Evolutionary conservation across 331 rosid species (phyloP), one percentile per base, ranked within the genome.

Genomic region (Pyrus hybrid): DNA sequence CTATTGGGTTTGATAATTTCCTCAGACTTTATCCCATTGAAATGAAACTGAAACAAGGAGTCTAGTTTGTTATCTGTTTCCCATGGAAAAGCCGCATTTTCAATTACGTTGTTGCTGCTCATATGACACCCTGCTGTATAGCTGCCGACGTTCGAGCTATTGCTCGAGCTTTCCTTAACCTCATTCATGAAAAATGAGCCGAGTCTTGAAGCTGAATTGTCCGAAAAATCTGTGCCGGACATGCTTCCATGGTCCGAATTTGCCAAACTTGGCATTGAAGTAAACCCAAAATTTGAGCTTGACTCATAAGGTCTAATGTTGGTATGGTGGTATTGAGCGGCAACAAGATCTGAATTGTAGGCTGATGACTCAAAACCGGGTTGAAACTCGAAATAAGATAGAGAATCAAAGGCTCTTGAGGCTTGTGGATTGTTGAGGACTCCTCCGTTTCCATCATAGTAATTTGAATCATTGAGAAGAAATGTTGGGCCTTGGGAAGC

Each of bases 181-280:
- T 86, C 87, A 58, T 81, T 86, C 83, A 82, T 71, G 80, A 86
- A 81, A 69, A 84, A 74, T 22, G 88, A 90, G 49, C 84, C 78
- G 33, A 88, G 73, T 62, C 83, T 84, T 1, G 96, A 80, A 62
- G 72, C 91, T 6, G 93, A 89, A 37, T 87, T 89, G 70, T 91
- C 93, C 1, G 97, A 89, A 71, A 89, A 85, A 60, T 91, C 96
- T 4, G 88, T 81, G 28, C 87, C 81, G 7, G 93, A 81, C 77
- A 84, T 53, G 77, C 78, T 79, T n/a, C 84, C 87, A 4, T 84
- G 86, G 77, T 90, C 91, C 7, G 97, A 91, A 75, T 83, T 89
- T 0, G 93, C 88, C 71, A 93, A 78, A 32, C 93, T 86, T 23
- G 98, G 97, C 90, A 93, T 81, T 64, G 98, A 89, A 66, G 67